Base-by-base conservation (phyloP, 129 eudicot species). In the Ambrosia artemisiifolia region DNA sequence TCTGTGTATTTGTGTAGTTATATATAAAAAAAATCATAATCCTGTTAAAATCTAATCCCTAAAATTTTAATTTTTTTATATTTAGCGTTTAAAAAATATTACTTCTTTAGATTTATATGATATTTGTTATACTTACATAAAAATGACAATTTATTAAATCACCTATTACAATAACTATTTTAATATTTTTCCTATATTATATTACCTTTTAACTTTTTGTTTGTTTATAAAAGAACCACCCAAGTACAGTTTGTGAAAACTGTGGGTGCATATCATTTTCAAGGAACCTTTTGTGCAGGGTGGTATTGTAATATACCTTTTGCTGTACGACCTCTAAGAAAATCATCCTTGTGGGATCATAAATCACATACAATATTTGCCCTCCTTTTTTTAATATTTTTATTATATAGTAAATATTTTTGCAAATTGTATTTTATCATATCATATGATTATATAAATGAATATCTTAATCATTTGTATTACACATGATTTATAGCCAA, bases 241-340 rank as follows among this genome's bases (percentile, higher is more conserved):
- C 49, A 78, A 70, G 76, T 78, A 70, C 81, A 78, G 48, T 70
- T 78, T 53, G 30, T 24, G 70, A 69, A 79, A 74, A 74, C 80
- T 75, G 76, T 74, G 84, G 84, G 84, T 65, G 80, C 72, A 68
- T 62, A 69, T 74, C 63, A 51, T 74, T 69, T 66, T 67, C 68
- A 74, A 32, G 50, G 46, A 75, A 69, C 30, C 35, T 69, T 74
- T 60, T 50, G 63, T 70, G 77, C 73, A 70, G 59, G 50, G 71
- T 79, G 79, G 69, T 46, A 36, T 70, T 77, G 69, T 12, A 14
- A 73, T n/a, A 59, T 72, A 66, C 83, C 32, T 56, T 80, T 54
- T 64, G 59, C 38, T 47, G 69, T 80, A 69, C 84, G 54, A 55
- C 73, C 66, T 14, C 75, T 48, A 50, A 65, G 36, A 64, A 56